phyloP scores from a whole-genome alignment of 257 asterid species.

The Cordia subcordata region DNA sequence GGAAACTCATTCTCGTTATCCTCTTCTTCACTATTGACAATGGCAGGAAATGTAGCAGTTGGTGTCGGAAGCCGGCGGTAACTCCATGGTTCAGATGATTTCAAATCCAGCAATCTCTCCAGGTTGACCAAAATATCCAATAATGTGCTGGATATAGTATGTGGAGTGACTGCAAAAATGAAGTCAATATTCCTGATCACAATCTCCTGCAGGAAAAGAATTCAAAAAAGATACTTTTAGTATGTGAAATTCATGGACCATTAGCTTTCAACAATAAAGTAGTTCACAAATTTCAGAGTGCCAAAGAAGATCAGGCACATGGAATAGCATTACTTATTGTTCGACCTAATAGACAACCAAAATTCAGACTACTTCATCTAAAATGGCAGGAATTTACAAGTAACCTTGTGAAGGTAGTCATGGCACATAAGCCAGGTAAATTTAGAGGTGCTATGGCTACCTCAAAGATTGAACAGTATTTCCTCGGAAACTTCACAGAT shows the following conservation, averaged over 20 bases:
- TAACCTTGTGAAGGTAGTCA: too few relatives aligned
- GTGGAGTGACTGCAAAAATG: slow-evolving; percentile 71
- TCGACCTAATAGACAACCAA: too few relatives aligned
- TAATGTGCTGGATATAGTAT: slow-evolving; percentile 51
- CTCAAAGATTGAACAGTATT: too few relatives aligned
- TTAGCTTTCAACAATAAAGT: too few relatives aligned
- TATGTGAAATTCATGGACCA: background rate
- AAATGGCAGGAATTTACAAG: too few relatives aligned
- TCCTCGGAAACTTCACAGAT: too few relatives aligned
- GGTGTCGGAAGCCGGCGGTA: slow-evolving; percentile 82
- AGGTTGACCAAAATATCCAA: slow-evolving; percentile 68
- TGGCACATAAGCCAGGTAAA: too few relatives aligned
- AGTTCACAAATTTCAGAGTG: too few relatives aligned
- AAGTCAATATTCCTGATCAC: slow-evolving; percentile 87
- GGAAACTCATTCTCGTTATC: slow-evolving; percentile 43
- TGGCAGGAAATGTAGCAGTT: slow-evolving; percentile 84
- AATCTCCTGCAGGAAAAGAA: slow-evolving; percentile 72
- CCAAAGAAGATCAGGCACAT: too few relatives aligned
- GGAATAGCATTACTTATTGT: too few relatives aligned
- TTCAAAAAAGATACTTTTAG: slow-evolving; percentile 7
- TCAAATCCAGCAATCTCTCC: slow-evolving; percentile 65
- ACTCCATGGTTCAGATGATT: slow-evolving; percentile 92
- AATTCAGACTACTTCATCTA: too few relatives aligned
- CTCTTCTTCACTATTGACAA: slow-evolving; percentile 80
- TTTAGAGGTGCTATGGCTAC: too few relatives aligned